Percentiles rank a stretch among this genome's conserved stretches.
Evolutionary conservation across 805 yeast genomes (phyloP).

Genomic region (Candida ortonii): DNA sequence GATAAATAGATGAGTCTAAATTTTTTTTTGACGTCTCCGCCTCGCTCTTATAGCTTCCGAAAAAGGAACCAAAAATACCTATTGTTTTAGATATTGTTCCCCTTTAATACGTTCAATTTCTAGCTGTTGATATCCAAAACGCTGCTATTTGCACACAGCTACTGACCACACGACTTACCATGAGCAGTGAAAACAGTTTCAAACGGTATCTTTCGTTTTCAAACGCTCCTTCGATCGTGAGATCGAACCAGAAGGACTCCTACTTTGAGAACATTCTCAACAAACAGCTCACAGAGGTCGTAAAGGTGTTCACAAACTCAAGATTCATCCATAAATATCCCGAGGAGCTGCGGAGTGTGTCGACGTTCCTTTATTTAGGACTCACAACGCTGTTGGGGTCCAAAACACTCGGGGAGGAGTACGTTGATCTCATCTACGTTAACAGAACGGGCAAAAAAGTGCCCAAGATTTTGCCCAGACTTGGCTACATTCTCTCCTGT

Average conservation of each 20-base stretch:
- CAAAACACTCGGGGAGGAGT: constrained; percentile 91
- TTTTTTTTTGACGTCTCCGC: neutral
- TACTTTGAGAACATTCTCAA: constrained; percentile 60
- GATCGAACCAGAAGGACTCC: constrained; percentile 88
- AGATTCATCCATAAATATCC: constrained; percentile 63
- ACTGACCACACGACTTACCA: neutral
- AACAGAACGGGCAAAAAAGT: constrained; percentile 47
- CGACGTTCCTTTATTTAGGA: constrained; percentile 62
- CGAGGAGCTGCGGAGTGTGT: constrained; percentile 54
- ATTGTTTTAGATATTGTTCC: neutral
- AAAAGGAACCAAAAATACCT: constrained; percentile 1
- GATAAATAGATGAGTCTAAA: too few species aligned
- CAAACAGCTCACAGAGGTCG: constrained; percentile 52
- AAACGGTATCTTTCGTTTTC: constrained; percentile 57
- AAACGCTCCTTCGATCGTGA: constrained; percentile 84
- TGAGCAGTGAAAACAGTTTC: constrained; percentile 4
- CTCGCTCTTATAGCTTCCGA: constrained; percentile 6
- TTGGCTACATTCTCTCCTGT: constrained; percentile 59
- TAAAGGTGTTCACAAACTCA: constrained; percentile 57
- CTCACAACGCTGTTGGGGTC: constrained; percentile 75
- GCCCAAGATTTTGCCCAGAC: constrained; percentile 43
- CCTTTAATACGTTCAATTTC: constrained; percentile 2
- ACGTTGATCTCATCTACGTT: constrained; percentile 76
- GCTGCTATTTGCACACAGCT: neutral
- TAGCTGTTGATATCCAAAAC: neutral